Conservation (phyloP, 371 early-diverging fungal species). For the Zancudomyces culisetae region DNA sequence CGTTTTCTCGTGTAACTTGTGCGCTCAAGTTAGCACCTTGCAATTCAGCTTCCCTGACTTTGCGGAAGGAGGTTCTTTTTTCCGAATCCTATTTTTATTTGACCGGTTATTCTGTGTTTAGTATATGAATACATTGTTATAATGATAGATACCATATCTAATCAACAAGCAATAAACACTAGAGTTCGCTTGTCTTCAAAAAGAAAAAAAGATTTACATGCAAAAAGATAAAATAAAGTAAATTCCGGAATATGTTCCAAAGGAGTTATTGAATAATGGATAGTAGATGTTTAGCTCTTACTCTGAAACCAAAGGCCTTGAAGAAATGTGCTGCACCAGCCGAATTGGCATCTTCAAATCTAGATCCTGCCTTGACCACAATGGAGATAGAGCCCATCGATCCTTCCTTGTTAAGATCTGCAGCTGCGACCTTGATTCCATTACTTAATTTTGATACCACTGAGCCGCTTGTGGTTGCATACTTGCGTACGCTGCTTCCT, state of each 20-base stretch:
- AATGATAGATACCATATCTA: too few species aligned
- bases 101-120: too few species aligned
- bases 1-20: conserved; percentile 59
- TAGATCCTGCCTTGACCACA: conserved; percentile 74
- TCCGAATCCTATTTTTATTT: conserved; percentile 8
- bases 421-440: conserved; percentile 19
- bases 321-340: conserved; percentile 72
- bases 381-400: conserved; percentile 67
- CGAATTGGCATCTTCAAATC: conserved; percentile 50
- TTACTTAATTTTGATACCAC: too few species aligned
- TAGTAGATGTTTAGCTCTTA: too few species aligned
- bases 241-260: background rate
- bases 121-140: too few species aligned
- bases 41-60: conserved; percentile 80
- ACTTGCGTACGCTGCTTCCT: too few species aligned
- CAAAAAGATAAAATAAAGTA: too few species aligned
- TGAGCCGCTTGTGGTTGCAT: too few species aligned
- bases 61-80: conserved; percentile 68
- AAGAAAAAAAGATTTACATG: too few species aligned
- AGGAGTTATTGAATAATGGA: background rate
- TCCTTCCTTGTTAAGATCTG: conserved; percentile 10
- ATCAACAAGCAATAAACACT: too few species aligned
- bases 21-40: conserved; percentile 73
- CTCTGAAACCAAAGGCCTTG: conserved; percentile 85
- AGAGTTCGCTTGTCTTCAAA: too few species aligned